Base-by-base conservation (phyloP, 2,329 filamentous ascomycete species). In the Xylariomycetidae sp. region DNA sequence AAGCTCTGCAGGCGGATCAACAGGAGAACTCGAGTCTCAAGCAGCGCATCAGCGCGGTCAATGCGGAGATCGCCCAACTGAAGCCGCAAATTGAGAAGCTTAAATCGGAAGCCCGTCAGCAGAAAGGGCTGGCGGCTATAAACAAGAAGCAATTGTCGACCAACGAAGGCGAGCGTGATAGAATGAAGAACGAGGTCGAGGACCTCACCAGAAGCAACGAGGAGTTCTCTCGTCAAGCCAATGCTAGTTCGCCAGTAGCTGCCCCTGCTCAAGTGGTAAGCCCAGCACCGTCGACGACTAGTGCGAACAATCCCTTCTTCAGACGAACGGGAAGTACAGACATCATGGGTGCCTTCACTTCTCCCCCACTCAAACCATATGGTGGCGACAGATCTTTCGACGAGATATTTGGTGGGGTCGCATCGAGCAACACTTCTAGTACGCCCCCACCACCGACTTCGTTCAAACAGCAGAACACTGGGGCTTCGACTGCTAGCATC, bases 91-190 rank as follows among this genome's bases (percentile, higher is more conserved):
- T 98, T 33, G 92, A 98, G 58, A 97, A 96, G 68, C 73, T 94
- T 50, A 88, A 85, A 58, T 87, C 84, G 10, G 88, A 96, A 49
- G 88, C 88, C 16, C 81, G 92, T 26, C 92, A 97, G 59, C 89
- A 97, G 56, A 97, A 94, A 66, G 92, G 92, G 13, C 72, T 97
- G 45, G 90, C 94, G 18, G 89, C 92, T 27, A 98, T 98, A 65
- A 96, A 96, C 66, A 97, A 94, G 72, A 98, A 98, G 67, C 92
- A 98, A 63, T 69, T 97, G 40, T 78, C 83, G 22, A 96, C 89
- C 1, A 87, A 84, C 37, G 92, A 98, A 60, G 77, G 77, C 30
- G 90, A 97, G 58, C 78, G 86, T 19, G 90, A 97, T 40, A 90
- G 87, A 67, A 69, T 95, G 25, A 89, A 88, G 65, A 67, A 70